Conservation (phyloP, 306 rosid genomes). For the Rosa chinensis region DNA sequence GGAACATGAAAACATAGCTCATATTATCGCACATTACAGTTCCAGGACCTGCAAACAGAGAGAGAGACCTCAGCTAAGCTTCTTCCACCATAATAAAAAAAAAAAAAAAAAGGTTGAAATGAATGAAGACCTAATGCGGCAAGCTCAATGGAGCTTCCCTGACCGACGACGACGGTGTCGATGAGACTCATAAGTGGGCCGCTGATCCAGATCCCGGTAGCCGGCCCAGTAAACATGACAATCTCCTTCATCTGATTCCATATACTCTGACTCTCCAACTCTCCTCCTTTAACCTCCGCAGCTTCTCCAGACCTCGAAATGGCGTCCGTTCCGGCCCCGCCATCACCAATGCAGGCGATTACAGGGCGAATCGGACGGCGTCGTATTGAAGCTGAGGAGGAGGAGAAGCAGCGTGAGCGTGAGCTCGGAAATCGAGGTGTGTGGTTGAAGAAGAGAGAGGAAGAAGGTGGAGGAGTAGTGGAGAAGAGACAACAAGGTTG, state of each 20-base stretch:
- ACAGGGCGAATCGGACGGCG: constrained; percentile 3
- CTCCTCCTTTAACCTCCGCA: constrained; percentile 25
- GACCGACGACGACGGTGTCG: constrained; percentile 82
- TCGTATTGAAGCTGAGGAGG: constrained; percentile 9
- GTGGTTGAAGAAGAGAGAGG: constrained; percentile 13
- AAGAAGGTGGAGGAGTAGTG: constrained; percentile 3
- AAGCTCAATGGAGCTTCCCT: constrained; percentile 87
- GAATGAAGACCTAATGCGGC: constrained; percentile 73
- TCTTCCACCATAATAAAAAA: neutral
- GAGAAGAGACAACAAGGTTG: constrained; percentile 22
- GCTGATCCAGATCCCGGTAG: constrained; percentile 77
- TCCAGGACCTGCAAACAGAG: constrained; percentile 62
- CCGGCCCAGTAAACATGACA: constrained; percentile 67
- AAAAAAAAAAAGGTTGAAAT: neutral
- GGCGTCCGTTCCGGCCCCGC: too few species aligned
- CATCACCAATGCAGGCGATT: constrained; percentile 23
- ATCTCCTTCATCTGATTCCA: constrained; percentile 78
- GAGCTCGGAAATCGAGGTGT: constrained; percentile 22
- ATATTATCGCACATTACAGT: constrained; percentile 83
- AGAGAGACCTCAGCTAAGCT: neutral
- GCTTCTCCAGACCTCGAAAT: constrained; percentile 12
- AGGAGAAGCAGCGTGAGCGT: constrained; percentile 6
- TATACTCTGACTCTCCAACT: constrained; percentile 46
- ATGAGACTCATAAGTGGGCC: constrained; percentile 92
- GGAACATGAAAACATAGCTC: constrained; percentile 86